Evolutionary conservation across 768 basidiomycete genomes (phyloP).

Genomic region (Polyporus arcularius): DNA sequence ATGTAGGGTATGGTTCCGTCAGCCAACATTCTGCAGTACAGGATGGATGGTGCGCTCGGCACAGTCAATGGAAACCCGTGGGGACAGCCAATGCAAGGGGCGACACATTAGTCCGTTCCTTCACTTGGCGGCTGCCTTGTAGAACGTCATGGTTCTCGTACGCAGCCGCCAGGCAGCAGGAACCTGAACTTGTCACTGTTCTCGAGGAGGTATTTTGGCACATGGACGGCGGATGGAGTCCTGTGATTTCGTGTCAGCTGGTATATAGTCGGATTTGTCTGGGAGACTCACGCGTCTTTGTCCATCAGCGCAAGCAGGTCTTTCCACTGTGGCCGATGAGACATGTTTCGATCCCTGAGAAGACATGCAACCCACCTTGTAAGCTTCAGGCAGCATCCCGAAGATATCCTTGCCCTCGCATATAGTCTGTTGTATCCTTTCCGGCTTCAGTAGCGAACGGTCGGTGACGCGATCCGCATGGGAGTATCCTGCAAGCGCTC

Average conservation of each 20-base stretch:
- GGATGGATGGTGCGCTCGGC: background rate
- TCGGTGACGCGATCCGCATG: conserved; percentile 64
- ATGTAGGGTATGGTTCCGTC: background rate
- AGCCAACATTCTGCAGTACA: background rate
- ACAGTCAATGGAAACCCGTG: too few relatives aligned
- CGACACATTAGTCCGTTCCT: too few relatives aligned
- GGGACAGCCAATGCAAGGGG: too few relatives aligned
- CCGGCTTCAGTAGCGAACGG: conserved; percentile 46
- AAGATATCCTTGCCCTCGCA: conserved; percentile 65
- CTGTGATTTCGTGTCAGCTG: conserved; percentile 13
- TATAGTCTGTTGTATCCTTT: conserved; percentile 56
- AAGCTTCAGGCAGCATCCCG: conserved; percentile 65
- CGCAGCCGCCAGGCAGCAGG: conserved; percentile 57
- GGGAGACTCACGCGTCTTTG: conserved; percentile 47
- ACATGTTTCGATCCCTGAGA: background rate
- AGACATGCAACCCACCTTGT: conserved; percentile 41
- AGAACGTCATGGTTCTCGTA: conserved; percentile 30
- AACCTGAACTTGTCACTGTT: conserved; percentile 52
- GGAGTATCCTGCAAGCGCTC: conserved; percentile 39
- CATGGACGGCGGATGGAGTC: conserved; percentile 47
- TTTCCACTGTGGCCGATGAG: conserved; percentile 41
- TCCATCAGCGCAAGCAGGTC: conserved; percentile 55
- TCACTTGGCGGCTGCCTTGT: background rate
- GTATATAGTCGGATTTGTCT: background rate
- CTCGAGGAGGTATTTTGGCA: conserved; percentile 53